phyloP scores from a whole-genome alignment of 352 stramenopile species.

The Pythium grandisporangium region DNA sequence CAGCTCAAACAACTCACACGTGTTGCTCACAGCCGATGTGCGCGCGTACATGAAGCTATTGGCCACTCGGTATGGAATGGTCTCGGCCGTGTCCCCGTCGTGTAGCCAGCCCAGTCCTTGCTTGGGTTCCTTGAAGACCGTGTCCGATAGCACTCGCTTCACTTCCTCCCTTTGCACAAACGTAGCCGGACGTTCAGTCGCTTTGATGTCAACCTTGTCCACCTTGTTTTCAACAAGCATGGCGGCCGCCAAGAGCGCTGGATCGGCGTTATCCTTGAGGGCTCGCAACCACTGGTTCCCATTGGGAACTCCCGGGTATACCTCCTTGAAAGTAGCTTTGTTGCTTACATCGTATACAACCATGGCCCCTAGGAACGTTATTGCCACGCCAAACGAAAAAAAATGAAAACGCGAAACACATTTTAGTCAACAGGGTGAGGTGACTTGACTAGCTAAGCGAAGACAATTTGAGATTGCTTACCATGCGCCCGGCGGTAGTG shows the following conservation, averaged over 20 bases:
- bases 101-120: slow-evolving; percentile 45
- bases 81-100: slow-evolving; percentile 24
- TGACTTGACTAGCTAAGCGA: too few relatives aligned
- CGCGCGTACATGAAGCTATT: slow-evolving; percentile 63
- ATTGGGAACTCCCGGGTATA: slow-evolving; percentile 32
- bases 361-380: slow-evolving; percentile 46
- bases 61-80: slow-evolving; percentile 38
- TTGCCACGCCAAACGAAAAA: too few relatives aligned
- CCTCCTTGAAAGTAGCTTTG: slow-evolving; percentile 59
- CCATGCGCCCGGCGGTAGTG: slow-evolving; percentile 59
- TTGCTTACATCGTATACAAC: slow-evolving; percentile 59
- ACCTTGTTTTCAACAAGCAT: slow-evolving; percentile 77
- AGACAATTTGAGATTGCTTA: too few relatives aligned
- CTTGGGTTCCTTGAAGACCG: slow-evolving; percentile 40
- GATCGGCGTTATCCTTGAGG: slow-evolving; percentile 57
- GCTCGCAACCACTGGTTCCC: slow-evolving; percentile 50
- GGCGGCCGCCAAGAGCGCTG: slow-evolving; percentile 29
- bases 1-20: slow-evolving; percentile 50
- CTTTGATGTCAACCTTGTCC: slow-evolving; percentile 33
- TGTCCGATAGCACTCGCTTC: slow-evolving; percentile 29
- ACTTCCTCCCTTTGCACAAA: slow-evolving; percentile 44
- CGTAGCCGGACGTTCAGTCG: slow-evolving; percentile 17
- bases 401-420: too few relatives aligned
- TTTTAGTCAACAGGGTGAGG: too few relatives aligned
- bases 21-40: slow-evolving; percentile 45